phyloP scores from a whole-genome alignment of 2,329 filamentous ascomycete species.

The Setomelanomma holmii region DNA sequence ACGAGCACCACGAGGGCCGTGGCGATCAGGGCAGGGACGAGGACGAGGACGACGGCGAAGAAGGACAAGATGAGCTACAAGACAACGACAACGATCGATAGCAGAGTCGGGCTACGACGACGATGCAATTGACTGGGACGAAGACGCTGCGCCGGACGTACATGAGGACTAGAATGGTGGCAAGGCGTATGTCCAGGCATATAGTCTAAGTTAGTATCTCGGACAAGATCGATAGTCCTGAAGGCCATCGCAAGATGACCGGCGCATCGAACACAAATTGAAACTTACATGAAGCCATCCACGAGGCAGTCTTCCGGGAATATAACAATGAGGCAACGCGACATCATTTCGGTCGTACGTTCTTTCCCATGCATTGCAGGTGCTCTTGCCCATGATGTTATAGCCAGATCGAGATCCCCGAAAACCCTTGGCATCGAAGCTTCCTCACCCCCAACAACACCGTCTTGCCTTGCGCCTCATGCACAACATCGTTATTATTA shows the following conservation, averaged over 20 bases:
- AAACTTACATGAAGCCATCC: too few relatives aligned
- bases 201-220: too few relatives aligned
- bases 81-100: too few relatives aligned
- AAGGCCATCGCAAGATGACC: too few relatives aligned
- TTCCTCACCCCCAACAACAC: background rate
- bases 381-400: background rate
- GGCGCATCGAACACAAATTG: too few relatives aligned
- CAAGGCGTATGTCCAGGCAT: too few relatives aligned
- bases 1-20: background rate
- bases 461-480: slow-evolving; percentile 1
- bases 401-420: background rate
- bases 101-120: background rate
- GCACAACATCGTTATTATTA: background rate
- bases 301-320: too few relatives aligned
- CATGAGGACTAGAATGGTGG: background rate
- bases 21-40: background rate
- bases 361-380: too few relatives aligned
- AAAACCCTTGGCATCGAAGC: slow-evolving; percentile 14
- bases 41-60: background rate
- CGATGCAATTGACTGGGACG: background rate
- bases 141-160: background rate
- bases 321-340: too few relatives aligned
- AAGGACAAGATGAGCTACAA: background rate
- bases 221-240: too few relatives aligned
- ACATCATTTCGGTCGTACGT: too few relatives aligned